These are phyloP conservation scores for Drechslera avenae DNA, from an alignment of 2,329 filamentous ascomycete species.

Conservation along the genomic window DNA sequence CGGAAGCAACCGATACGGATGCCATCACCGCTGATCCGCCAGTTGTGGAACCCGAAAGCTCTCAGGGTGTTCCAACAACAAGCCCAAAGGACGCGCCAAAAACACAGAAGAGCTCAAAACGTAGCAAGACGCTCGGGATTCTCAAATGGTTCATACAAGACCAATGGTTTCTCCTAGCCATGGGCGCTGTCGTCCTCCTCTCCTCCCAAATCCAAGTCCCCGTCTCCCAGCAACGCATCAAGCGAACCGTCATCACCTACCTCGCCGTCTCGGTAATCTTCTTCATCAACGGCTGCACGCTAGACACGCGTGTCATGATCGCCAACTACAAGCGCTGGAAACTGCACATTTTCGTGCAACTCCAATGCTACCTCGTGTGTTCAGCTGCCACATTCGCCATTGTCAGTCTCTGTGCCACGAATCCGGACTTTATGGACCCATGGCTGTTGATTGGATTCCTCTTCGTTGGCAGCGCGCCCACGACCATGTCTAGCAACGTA, in stretches of 20 bases:
- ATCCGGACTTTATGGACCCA: slow-evolving; percentile 61
- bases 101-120: slow-evolving; percentile 1
- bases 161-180: slow-evolving; percentile 70
- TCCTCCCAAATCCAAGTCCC: slow-evolving; percentile 62
- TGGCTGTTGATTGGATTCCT: slow-evolving; percentile 71
- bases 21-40: not conserved
- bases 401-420: slow-evolving; percentile 58
- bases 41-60: not conserved
- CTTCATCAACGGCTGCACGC: slow-evolving; percentile 71
- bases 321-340: slow-evolving; percentile 69
- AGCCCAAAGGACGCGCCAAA: not conserved
- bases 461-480: slow-evolving; percentile 70
- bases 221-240: slow-evolving; percentile 58
- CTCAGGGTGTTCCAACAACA: not conserved
- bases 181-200: slow-evolving; percentile 59
- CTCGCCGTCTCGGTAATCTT: slow-evolving; percentile 73
- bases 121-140: slow-evolving; percentile 12
- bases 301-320: slow-evolving; percentile 65
- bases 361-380: slow-evolving; percentile 69
- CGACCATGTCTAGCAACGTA: slow-evolving; percentile 74
- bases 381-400: slow-evolving; percentile 65
- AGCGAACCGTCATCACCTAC: slow-evolving; percentile 64
- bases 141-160: slow-evolving; percentile 53
- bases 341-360: slow-evolving; percentile 69
- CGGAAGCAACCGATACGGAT: not conserved